phyloP scores from a whole-genome alignment of 1,139 yeast genomes.

The Geotrichum histeridarum region DNA sequence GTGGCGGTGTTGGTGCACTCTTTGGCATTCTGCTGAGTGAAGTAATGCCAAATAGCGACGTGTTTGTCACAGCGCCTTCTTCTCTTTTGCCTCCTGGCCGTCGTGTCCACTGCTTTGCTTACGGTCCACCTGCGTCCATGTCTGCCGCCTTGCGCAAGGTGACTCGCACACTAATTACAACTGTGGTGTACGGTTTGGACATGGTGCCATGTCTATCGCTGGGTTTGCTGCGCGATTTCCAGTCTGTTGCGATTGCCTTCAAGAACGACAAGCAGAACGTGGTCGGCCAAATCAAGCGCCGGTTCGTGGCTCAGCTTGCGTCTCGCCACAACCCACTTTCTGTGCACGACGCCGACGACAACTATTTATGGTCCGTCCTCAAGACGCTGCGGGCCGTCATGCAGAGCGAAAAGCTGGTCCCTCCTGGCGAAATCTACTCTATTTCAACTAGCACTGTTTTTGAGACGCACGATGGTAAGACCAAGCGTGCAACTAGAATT shows the following conservation, averaged over 20 bases:
- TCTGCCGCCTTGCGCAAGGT: constrained; percentile 30
- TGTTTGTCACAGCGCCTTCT: constrained; percentile 25
- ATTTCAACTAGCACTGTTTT: constrained; percentile 32
- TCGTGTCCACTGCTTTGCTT: constrained; percentile 34
- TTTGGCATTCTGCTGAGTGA: constrained; percentile 34
- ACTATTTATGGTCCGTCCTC: constrained; percentile 32
- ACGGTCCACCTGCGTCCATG: constrained; percentile 38
- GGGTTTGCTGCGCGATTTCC: constrained; percentile 36
- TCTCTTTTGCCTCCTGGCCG: constrained; percentile 32
- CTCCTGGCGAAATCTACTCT: constrained; percentile 37
- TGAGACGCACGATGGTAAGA: constrained; percentile 32
- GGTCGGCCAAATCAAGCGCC: constrained; percentile 28
- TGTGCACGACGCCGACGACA: constrained; percentile 30
- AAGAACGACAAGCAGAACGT: constrained; percentile 32
- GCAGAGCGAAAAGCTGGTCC: constrained; percentile 36
- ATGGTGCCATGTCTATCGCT: constrained; percentile 37
- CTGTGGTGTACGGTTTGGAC: constrained; percentile 37
- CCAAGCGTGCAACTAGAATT: constrained; percentile 32
- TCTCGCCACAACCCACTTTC: constrained; percentile 28
- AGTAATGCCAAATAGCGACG: constrained; percentile 19
- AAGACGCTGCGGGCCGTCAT: constrained; percentile 31
- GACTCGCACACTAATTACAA: constrained; percentile 31
- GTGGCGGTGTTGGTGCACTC: constrained; percentile 38
- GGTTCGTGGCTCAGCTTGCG: constrained; percentile 32
- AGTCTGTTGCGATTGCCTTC: constrained; percentile 32